Conservation (phyloP, 345 rosid genomes). For the Arabis hirsuta region DNA sequence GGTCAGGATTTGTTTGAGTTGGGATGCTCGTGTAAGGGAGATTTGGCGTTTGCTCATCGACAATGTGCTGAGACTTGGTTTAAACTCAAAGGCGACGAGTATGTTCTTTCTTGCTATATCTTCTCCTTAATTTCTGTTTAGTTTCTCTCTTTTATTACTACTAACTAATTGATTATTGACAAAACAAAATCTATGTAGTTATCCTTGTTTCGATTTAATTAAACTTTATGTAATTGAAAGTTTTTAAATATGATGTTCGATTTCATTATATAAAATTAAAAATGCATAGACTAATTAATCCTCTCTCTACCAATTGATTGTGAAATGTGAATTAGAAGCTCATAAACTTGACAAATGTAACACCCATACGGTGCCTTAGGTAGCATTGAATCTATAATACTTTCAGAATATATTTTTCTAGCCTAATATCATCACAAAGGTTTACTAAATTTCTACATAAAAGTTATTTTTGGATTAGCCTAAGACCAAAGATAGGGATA, state of each 20-base stretch:
- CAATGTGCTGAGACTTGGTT: constrained; percentile 93
- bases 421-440: neutral
- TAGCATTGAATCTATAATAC: no score
- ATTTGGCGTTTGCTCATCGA: constrained; percentile 83
- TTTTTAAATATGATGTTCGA: no score
- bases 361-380: no score
- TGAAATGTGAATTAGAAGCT: no score
- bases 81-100: constrained; percentile 85
- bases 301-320: no score
- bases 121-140: neutral
- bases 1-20: constrained; percentile 65
- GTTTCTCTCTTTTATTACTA: neutral
- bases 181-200: neutral
- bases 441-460: neutral
- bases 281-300: no score
- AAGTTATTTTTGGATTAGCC: neutral
- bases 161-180: neutral
- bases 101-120: constrained; percentile 38
- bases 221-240: no score
- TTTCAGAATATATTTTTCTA: neutral
- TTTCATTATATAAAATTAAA: no score
- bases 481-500: neutral
- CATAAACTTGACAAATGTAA: no score
- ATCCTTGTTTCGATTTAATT: neutral
- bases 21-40: constrained; percentile 88